phyloP scores from a whole-genome alignment of 768 basidiomycete species.

The Pleurotus salmoneostramineus region DNA sequence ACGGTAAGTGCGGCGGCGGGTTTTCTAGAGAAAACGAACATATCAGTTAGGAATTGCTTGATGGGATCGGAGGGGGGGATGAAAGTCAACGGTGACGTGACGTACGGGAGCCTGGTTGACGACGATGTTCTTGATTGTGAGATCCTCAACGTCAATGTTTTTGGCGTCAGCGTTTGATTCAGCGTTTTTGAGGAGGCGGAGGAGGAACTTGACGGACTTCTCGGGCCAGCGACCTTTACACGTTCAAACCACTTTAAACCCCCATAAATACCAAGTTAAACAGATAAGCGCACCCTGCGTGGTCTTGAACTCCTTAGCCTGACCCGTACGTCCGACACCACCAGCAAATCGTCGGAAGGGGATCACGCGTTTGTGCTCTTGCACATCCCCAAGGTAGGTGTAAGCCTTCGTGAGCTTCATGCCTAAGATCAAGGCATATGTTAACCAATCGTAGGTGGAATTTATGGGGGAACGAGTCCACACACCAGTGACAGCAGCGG shows the following conservation, averaged over 20 bases:
- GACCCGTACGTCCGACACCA: constrained; percentile 90
- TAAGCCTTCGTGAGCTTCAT: constrained; percentile 94
- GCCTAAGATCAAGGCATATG: constrained; percentile 40
- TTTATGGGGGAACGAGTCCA: constrained; percentile 7
- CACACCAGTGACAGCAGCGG: constrained; percentile 86
- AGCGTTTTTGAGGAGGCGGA: constrained; percentile 95
- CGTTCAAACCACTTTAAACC: not conserved
- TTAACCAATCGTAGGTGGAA: not conserved
- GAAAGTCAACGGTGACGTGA: constrained; percentile 13
- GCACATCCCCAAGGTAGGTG: constrained; percentile 87
- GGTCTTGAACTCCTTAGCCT: constrained; percentile 95
- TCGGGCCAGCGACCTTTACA: constrained; percentile 93
- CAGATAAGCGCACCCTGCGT: constrained; percentile 74
- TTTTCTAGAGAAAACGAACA: constrained; percentile 57
- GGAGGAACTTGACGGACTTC: constrained; percentile 96
- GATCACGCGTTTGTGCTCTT: constrained; percentile 95
- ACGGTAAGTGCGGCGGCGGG: constrained; percentile 98
- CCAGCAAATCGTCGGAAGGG: constrained; percentile 96
- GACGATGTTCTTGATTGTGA: constrained; percentile 93
- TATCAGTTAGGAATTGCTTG: not conserved
- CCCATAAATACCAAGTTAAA: not conserved
- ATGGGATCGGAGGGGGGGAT: too few species aligned
- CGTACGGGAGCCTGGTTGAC: constrained; percentile 97
- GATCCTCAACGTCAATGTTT: constrained; percentile 89
- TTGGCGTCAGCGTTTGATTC: constrained; percentile 99